Conservation (phyloP, 2,329 filamentous ascomycete genomes). For the Alternaria atra region DNA sequence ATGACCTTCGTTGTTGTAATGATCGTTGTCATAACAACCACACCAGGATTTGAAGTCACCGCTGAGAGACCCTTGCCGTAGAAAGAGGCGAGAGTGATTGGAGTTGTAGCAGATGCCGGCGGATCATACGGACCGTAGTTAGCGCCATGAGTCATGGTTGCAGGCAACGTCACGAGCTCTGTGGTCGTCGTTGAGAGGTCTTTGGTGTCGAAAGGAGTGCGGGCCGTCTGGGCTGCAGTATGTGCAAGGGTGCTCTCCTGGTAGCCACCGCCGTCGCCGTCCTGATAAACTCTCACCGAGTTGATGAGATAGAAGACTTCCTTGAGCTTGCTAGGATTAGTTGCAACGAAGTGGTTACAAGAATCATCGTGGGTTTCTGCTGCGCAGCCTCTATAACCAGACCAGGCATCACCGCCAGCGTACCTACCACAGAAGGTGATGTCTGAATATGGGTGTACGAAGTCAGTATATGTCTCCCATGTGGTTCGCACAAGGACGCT, state of each 20-base stretch:
- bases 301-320: constrained; percentile 35
- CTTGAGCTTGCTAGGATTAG: constrained; percentile 28
- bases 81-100: background rate
- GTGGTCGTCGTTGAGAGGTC: background rate
- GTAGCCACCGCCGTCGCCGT: background rate
- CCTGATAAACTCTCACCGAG: constrained; percentile 19
- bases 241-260: background rate
- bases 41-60: background rate
- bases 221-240: background rate
- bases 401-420: constrained; percentile 60
- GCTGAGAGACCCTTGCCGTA: background rate
- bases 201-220: too few relatives aligned
- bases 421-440: constrained; percentile 58
- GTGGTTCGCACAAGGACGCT: too few relatives aligned
- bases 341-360: constrained; percentile 30
- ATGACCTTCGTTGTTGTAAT: background rate
- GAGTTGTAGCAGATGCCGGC: background rate
- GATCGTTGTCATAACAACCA: background rate
- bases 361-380: constrained; percentile 57
- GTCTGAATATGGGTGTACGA: too few relatives aligned
- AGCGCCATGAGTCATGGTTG: background rate
- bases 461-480: too few relatives aligned
- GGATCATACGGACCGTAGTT: background rate
- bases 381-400: constrained; percentile 18
- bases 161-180: background rate